Percentiles rank a stretch among this genome's conserved stretches.
Conservation (phyloP, 2,329 filamentous ascomycete species). For the Pseudogymnoascus sp. region DNA sequence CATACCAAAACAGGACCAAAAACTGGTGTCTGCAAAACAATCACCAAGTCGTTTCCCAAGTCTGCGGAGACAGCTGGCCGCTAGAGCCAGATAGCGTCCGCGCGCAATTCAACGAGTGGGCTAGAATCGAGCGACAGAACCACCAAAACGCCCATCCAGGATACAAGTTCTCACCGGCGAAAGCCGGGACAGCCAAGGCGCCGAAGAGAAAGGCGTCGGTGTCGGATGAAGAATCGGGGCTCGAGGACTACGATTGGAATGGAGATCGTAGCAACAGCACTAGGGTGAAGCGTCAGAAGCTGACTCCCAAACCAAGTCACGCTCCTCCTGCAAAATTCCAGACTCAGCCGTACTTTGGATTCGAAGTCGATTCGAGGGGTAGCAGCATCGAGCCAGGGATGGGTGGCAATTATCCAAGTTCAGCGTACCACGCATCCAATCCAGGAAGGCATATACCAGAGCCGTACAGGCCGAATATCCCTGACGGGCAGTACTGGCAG, state of each 20-base stretch:
- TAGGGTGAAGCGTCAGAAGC: slow-evolving; percentile 15
- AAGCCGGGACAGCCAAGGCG: slow-evolving; percentile 38
- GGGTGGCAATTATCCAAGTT: slow-evolving; percentile 30
- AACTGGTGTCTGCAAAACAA: slow-evolving; percentile 76
- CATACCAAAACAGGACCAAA: slow-evolving; percentile 81
- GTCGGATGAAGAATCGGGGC: slow-evolving; percentile 34
- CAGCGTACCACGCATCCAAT: slow-evolving; percentile 43
- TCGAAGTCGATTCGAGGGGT: slow-evolving; percentile 23
- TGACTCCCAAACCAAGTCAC: slow-evolving; percentile 17
- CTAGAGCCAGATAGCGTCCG: slow-evolving; percentile 66
- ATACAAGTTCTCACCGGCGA: slow-evolving; percentile 91
- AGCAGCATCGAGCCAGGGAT: slow-evolving; percentile 22
- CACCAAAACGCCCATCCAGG: slow-evolving; percentile 77
- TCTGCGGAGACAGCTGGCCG: slow-evolving; percentile 82
- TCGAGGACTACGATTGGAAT: slow-evolving; percentile 39
- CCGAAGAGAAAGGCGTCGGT: slow-evolving; percentile 39
- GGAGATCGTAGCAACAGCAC: slow-evolving; percentile 16
- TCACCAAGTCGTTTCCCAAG: slow-evolving; percentile 82
- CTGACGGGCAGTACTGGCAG: slow-evolving; percentile 43
- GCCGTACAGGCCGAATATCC: slow-evolving; percentile 32
- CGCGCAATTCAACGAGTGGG: slow-evolving; percentile 68
- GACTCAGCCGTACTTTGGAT: not conserved
- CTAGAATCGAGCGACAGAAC: slow-evolving; percentile 72
- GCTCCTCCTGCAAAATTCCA: slow-evolving; percentile 19
- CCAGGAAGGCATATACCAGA: slow-evolving; percentile 39